Evolutionary conservation across 441 rosid species (phyloP), one percentile per base, ranked within the genome.

Genomic region (Capsella rubella): DNA sequence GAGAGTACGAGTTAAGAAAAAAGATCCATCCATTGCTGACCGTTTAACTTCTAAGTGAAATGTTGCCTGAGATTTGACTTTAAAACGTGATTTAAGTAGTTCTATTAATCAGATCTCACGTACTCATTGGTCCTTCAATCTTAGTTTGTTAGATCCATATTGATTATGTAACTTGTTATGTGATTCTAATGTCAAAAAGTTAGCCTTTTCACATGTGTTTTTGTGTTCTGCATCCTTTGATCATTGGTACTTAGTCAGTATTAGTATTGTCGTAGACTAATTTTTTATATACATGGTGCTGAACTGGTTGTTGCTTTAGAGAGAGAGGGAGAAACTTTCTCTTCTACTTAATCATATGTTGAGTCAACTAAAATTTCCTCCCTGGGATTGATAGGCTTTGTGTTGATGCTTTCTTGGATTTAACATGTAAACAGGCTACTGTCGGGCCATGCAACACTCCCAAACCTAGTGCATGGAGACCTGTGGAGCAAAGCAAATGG

Each of bases 401-500:
- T 47, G n/a, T 18, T 71, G 39, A 73, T 75, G 50, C 39, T 65
- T 54, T 64, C 18, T 59, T 61, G 61, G 57, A 29, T 56, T 60
- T 64, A 25, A 45, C 21, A 64, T 73, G 62, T 47, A 58, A 57
- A 73, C 91, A 91, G 98, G 98, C 98, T 54, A 88, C 89, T 18
- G 75, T 87, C 40, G 99, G 99, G 73, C 92, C 92, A 69, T 96
- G 99, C 82, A 90, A 87, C 71, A 73, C 80, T 31, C 83, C 97
- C 1, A 96, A 93, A 79, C 97, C 99, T 11, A 92, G 93, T 77
- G 79, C 89, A n/a, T 96, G 99, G 99, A 93, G 84, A 77, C 97
- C 97, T 15, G 93, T 90, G 8, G 97, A 96, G 76, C 97, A 85
- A 81, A 87, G 91, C 81, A 93, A 96, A 80, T 96, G 99, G 99